phyloP scores from a whole-genome alignment of 345 rosid genomes.

The Eucalyptus microcorys region DNA sequence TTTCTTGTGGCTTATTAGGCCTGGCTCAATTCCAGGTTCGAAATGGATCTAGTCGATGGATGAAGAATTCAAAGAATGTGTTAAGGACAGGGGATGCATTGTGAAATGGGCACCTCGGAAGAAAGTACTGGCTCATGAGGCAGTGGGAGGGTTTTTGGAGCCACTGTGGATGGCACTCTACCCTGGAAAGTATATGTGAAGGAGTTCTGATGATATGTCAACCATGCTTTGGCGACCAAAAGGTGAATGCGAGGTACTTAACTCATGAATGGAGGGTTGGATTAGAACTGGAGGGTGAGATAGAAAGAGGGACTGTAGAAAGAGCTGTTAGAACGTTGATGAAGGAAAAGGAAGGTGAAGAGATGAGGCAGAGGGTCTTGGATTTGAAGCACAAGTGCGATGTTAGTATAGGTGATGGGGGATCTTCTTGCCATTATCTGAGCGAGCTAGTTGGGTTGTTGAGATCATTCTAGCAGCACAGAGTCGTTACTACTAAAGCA shows the following conservation, averaged over 20 bases:
- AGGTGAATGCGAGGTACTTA: slow-evolving; percentile 23
- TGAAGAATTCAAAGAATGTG: not conserved
- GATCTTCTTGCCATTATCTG: slow-evolving; percentile 12
- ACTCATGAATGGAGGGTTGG: slow-evolving; percentile 29
- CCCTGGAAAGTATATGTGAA: slow-evolving; percentile 24
- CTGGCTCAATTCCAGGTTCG: not conserved
- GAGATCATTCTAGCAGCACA: not conserved
- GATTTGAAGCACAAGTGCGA: slow-evolving; percentile 3
- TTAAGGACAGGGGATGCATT: slow-evolving; percentile 15
- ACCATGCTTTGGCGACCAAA: slow-evolving; percentile 22
- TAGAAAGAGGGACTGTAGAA: slow-evolving; percentile 10
- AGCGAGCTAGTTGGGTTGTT: slow-evolving; percentile 4
- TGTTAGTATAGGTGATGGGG: not conserved
- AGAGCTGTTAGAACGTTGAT: slow-evolving; percentile 12
- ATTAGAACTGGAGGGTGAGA: slow-evolving; percentile 6
- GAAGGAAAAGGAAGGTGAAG: slow-evolving; percentile 16
- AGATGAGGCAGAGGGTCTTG: slow-evolving; percentile 18
- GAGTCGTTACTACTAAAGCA: not conserved
- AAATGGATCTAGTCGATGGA: not conserved
- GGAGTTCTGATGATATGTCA: slow-evolving; percentile 32
- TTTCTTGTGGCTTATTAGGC: slow-evolving; percentile 13
- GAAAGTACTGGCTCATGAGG: slow-evolving; percentile 19
- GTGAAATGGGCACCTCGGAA: slow-evolving; percentile 39
- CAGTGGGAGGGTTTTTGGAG: slow-evolving; percentile 31
- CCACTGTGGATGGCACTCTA: slow-evolving; percentile 44